Percentiles rank a stretch among this genome's conserved stretches.
phyloP scores from a whole-genome alignment of 2,329 filamentous ascomycete species.

The Pyricularia sp. region DNA sequence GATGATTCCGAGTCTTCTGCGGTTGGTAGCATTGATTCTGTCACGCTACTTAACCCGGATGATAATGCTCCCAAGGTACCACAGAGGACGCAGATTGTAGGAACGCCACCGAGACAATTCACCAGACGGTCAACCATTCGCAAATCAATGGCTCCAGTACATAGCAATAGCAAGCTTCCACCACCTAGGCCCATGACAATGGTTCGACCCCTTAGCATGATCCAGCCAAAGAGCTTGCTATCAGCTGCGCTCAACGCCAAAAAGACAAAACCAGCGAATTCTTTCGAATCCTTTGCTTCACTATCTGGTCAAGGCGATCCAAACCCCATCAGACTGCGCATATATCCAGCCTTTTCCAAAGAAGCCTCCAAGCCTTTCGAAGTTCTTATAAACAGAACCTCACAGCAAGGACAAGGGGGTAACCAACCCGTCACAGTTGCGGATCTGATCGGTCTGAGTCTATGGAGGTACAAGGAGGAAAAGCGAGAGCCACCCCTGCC shows the following conservation, averaged over 20 bases:
- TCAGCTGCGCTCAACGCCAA: constrained; percentile 66
- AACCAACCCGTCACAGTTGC: constrained; percentile 61
- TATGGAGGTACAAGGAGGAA: constrained; percentile 73
- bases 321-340: constrained; percentile 65
- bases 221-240: constrained; percentile 61
- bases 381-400: constrained; percentile 59
- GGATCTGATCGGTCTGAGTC: constrained; percentile 70
- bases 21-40: constrained; percentile 59
- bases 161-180: constrained; percentile 56
- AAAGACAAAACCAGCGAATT: constrained; percentile 58
- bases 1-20: constrained; percentile 58
- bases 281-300: constrained; percentile 68
- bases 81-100: constrained; percentile 43
- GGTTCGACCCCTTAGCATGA: constrained; percentile 55
- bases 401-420: constrained; percentile 55
- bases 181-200: constrained; percentile 59
- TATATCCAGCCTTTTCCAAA: constrained; percentile 65
- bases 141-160: constrained; percentile 46
- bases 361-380: constrained; percentile 58
- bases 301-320: constrained; percentile 71
- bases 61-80: constrained; percentile 43
- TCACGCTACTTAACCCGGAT: constrained; percentile 56
- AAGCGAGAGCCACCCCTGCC: constrained; percentile 59
- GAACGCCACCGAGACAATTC: constrained; percentile 53
- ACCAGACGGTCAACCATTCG: constrained; percentile 54